Conservation (phyloP, 2,329 filamentous ascomycete species). For the Fusarium compactum region DNA sequence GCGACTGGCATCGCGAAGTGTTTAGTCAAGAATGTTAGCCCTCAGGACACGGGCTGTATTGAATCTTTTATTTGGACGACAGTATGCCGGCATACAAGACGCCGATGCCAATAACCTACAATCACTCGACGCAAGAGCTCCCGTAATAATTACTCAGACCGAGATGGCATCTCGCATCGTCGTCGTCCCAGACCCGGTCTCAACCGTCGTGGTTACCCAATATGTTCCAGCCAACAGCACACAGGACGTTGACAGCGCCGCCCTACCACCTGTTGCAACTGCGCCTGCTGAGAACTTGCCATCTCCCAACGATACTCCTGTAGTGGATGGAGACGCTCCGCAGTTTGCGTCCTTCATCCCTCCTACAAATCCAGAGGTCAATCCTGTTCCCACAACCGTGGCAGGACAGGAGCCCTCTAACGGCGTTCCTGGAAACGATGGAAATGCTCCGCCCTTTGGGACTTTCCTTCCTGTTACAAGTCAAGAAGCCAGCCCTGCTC, state of each 20-base stretch:
- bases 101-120: slow-evolving; percentile 33
- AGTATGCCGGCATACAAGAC: slow-evolving; percentile 64
- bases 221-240: slow-evolving; percentile 32
- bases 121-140: slow-evolving; percentile 31
- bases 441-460: slow-evolving; percentile 27
- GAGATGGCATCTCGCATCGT: slow-evolving; percentile 34
- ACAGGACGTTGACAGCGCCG: slow-evolving; percentile 8
- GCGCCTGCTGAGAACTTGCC: slow-evolving; percentile 16
- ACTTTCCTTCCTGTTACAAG: slow-evolving; percentile 29
- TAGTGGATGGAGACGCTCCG: slow-evolving; percentile 21
- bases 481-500: slow-evolving; percentile 12
- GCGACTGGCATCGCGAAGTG: slow-evolving; percentile 55
- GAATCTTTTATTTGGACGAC: slow-evolving; percentile 62
- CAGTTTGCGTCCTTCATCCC: slow-evolving; percentile 36
- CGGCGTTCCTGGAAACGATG: slow-evolving; percentile 12
- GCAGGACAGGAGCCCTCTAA: slow-evolving; percentile 11
- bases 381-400: slow-evolving; percentile 19
- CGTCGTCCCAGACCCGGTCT: slow-evolving; percentile 29
- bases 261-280: slow-evolving; percentile 24
- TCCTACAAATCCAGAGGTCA: slow-evolving; percentile 20
- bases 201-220: slow-evolving; percentile 35
- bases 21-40: slow-evolving; percentile 49
- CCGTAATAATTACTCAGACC: slow-evolving; percentile 32
- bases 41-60: slow-evolving; percentile 62
- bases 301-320: slow-evolving; percentile 6